Evolutionary conservation across 768 basidiomycete species (phyloP).

Genomic region (Termitomyces sp.): DNA sequence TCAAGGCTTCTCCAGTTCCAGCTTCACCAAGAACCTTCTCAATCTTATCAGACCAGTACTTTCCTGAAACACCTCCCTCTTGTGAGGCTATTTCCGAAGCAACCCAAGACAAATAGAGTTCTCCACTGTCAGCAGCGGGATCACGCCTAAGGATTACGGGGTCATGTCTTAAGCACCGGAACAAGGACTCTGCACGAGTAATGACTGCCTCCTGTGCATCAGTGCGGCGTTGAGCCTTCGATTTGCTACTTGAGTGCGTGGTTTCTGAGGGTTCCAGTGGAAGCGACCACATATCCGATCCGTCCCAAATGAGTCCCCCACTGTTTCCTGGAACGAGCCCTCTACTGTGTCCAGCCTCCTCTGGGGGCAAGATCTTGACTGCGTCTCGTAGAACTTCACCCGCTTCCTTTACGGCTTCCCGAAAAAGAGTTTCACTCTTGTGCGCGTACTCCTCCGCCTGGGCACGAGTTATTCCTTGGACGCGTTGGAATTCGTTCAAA

Average conservation of each 20-base stretch:
- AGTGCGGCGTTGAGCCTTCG: slow-evolving; percentile 14
- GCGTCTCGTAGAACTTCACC: slow-evolving; percentile 81
- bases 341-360: slow-evolving; percentile 25
- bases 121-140: slow-evolving; percentile 59
- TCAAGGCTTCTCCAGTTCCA: slow-evolving; percentile 46
- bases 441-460: slow-evolving; percentile 84
- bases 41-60: slow-evolving; percentile 51
- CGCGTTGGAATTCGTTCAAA: slow-evolving; percentile 59
- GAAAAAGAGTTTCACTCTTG: slow-evolving; percentile 60
- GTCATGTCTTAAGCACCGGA: slow-evolving; percentile 70
- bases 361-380: slow-evolving; percentile 89
- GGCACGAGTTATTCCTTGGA: slow-evolving; percentile 68
- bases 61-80: slow-evolving; percentile 52
- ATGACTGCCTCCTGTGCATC: slow-evolving; percentile 52
- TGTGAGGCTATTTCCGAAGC: slow-evolving; percentile 43
- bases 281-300: slow-evolving; percentile 81
- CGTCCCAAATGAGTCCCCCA: slow-evolving; percentile 68
- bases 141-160: slow-evolving; percentile 72
- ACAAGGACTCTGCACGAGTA: slow-evolving; percentile 71
- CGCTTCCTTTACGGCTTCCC: slow-evolving; percentile 73
- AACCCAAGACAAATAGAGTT: slow-evolving; percentile 55
- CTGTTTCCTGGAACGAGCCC: slow-evolving; percentile 10
- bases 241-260: background rate
- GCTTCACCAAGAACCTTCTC: slow-evolving; percentile 43
- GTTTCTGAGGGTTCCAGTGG: slow-evolving; percentile 33